Conservation (phyloP, 2,329 filamentous ascomycete species). For the Monosporascus cannonballus region DNA sequence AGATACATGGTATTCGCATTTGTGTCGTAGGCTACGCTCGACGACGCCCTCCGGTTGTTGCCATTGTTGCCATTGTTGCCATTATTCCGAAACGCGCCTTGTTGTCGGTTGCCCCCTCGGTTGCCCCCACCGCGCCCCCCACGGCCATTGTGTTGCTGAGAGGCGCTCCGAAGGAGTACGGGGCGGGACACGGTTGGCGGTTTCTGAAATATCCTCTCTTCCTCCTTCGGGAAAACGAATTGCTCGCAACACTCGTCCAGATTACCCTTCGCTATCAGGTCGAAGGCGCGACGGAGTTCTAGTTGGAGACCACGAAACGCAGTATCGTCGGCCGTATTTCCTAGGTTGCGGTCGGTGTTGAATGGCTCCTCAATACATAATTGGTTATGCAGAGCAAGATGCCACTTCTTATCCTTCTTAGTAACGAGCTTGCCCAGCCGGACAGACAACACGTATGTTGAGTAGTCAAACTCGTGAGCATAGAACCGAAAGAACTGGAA, state of each 20-base stretch:
- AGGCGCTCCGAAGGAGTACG: slow-evolving; percentile 54
- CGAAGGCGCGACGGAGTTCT: slow-evolving; percentile 84
- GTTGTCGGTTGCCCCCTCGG: slow-evolving; percentile 42
- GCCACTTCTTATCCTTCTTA: slow-evolving; percentile 86
- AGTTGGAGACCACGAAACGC: slow-evolving; percentile 87
- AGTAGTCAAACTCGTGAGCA: slow-evolving; percentile 87
- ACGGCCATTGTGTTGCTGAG: slow-evolving; percentile 47
- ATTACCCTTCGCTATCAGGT: slow-evolving; percentile 70
- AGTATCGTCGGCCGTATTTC: slow-evolving; percentile 93
- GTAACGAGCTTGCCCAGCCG: slow-evolving; percentile 71
- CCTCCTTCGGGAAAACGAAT: slow-evolving; percentile 82
- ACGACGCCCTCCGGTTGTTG: slow-evolving; percentile 46
- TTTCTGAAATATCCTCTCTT: slow-evolving; percentile 56
- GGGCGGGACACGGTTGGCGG: slow-evolving; percentile 50
- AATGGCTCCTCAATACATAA: slow-evolving; percentile 97
- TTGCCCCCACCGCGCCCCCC: slow-evolving; percentile 39
- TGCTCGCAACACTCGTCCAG: slow-evolving; percentile 80
- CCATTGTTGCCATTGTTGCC: slow-evolving; percentile 34
- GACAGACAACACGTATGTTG: slow-evolving; percentile 77
- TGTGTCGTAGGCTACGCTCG: slow-evolving; percentile 46
- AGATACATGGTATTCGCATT: slow-evolving; percentile 33
- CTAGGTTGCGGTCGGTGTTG: slow-evolving; percentile 81
- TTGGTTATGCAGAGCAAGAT: slow-evolving; percentile 70
- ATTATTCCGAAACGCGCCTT: slow-evolving; percentile 29
- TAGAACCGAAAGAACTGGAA: slow-evolving; percentile 97